Conservation (phyloP, 1,139 yeast species). For the Yamadazyma trypodendri region DNA sequence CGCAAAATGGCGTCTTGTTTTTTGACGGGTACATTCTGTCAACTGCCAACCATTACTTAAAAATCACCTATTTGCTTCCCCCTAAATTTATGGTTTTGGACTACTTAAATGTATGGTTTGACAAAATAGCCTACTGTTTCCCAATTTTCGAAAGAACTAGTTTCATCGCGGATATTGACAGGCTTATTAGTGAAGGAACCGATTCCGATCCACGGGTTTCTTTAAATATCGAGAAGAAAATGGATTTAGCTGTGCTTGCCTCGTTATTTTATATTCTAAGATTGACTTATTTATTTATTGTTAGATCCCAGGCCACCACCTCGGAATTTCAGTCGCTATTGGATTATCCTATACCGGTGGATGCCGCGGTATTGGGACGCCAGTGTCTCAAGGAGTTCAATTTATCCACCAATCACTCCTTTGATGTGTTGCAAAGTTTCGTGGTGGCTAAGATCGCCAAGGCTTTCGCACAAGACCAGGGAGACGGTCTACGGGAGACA, state of each 20-base stretch:
- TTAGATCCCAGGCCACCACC: neutral
- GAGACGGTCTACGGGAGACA: conserved; percentile 31
- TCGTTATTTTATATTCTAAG: conserved; percentile 25
- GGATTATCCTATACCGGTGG: conserved; percentile 28
- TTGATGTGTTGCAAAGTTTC: conserved; percentile 49
- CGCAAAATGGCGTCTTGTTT: conserved; percentile 8
- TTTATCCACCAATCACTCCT: conserved; percentile 37
- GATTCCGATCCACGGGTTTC: conserved; percentile 14
- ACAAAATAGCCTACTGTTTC: conserved; percentile 38
- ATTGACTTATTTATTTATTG: conserved; percentile 24
- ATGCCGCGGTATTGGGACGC: conserved; percentile 29
- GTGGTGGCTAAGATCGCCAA: conserved; percentile 29
- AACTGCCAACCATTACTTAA: conserved; percentile 1
- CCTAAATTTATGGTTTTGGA: conserved; percentile 12
- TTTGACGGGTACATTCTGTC: conserved; percentile 11
- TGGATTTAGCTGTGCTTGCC: conserved; percentile 28
- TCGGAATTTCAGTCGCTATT: conserved; percentile 6
- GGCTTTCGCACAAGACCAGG: conserved; percentile 30
- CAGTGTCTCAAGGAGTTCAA: conserved; percentile 37
- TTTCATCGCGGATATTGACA: conserved; percentile 20
- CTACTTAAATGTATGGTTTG: conserved; percentile 31
- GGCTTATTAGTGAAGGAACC: conserved; percentile 13
- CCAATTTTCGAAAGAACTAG: conserved; percentile 47
- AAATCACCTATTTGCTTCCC: conserved; percentile 11
- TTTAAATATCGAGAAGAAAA: conserved; percentile 20